phyloP scores from a whole-genome alignment of 2,329 filamentous ascomycete genomes.

The Aspergillus proliferans region DNA sequence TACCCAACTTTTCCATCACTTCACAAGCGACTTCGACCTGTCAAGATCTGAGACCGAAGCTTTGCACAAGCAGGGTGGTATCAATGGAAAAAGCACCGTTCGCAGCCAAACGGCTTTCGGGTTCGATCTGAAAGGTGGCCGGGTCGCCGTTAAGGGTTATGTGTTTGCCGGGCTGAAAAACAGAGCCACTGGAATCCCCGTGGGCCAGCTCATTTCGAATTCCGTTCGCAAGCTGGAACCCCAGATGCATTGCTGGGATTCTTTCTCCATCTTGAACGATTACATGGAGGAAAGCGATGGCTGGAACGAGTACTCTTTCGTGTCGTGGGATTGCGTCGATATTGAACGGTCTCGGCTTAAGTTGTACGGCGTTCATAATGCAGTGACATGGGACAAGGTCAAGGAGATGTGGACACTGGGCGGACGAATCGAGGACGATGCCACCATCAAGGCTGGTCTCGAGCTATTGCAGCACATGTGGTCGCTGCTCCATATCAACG shows the following conservation, averaged over 20 bases:
- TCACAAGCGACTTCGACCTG: background rate
- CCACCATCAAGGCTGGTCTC: conserved; percentile 1
- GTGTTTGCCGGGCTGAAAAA: conserved; percentile 11
- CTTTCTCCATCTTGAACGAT: background rate
- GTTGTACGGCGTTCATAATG: conserved; percentile 2
- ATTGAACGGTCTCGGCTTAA: conserved; percentile 6
- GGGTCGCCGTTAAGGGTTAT: conserved; percentile 13
- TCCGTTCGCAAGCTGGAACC: conserved; percentile 1
- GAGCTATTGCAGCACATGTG: conserved; percentile 1
- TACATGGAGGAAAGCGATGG: conserved; percentile 7
- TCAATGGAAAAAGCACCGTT: background rate
- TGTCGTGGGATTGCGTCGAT: conserved; percentile 10
- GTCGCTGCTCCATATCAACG: background rate
- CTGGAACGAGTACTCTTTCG: conserved; percentile 7
- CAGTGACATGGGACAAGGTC: conserved; percentile 1
- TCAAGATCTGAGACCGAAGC: background rate
- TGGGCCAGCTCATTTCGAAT: background rate
- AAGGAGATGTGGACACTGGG: conserved; percentile 7
- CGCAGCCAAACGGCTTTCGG: conserved; percentile 12
- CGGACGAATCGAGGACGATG: background rate
- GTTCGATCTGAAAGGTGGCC: conserved; percentile 8
- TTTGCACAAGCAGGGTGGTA: background rate
- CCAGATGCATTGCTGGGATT: background rate
- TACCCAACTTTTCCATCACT: background rate
- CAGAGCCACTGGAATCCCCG: background rate